Conservation (phyloP, 768 basidiomycete genomes). For the Mycena amicta region DNA sequence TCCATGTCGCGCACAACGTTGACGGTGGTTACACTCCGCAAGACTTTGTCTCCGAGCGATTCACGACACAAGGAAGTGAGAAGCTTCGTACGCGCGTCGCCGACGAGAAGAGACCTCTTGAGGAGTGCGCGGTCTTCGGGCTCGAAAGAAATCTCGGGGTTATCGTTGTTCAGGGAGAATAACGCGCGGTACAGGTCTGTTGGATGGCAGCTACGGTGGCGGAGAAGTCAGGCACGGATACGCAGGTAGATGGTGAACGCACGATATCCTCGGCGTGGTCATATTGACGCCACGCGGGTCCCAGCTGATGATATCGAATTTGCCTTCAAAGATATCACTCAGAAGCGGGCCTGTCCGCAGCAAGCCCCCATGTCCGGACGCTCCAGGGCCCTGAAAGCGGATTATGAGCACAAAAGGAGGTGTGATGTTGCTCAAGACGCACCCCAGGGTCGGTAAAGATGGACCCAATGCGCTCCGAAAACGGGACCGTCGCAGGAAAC, state of each 20-base stretch:
- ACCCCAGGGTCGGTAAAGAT: constrained; percentile 19
- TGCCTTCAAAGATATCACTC: constrained; percentile 14
- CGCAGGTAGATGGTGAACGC: not conserved
- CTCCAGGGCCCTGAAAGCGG: constrained; percentile 12
- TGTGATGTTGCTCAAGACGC: not conserved
- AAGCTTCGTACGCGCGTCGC: constrained; percentile 5
- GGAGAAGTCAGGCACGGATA: not conserved
- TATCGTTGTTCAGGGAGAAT: constrained; percentile 7
- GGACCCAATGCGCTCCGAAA: constrained; percentile 7
- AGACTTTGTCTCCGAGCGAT: constrained; percentile 12
- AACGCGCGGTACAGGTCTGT: constrained; percentile 15
- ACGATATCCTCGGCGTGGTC: constrained; percentile 18
- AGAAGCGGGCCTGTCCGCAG: constrained; percentile 7
- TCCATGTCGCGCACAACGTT: constrained; percentile 15
- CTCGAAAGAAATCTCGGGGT: constrained; percentile 10
- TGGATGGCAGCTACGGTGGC: constrained; percentile 7
- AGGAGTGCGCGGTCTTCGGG: not conserved
- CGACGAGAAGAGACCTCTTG: constrained; percentile 5
- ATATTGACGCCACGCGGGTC: constrained; percentile 18
- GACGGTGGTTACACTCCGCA: constrained; percentile 18
- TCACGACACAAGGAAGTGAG: constrained; percentile 13
- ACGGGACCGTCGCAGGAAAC: constrained; percentile 8
- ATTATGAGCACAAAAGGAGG: not conserved
- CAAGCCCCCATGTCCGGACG: constrained; percentile 9
- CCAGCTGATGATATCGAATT: constrained; percentile 20